These are phyloP conservation scores for Musa acuminata DNA, from an alignment of 176 grass and related monocot species.

Conservation along the genomic window DNA sequence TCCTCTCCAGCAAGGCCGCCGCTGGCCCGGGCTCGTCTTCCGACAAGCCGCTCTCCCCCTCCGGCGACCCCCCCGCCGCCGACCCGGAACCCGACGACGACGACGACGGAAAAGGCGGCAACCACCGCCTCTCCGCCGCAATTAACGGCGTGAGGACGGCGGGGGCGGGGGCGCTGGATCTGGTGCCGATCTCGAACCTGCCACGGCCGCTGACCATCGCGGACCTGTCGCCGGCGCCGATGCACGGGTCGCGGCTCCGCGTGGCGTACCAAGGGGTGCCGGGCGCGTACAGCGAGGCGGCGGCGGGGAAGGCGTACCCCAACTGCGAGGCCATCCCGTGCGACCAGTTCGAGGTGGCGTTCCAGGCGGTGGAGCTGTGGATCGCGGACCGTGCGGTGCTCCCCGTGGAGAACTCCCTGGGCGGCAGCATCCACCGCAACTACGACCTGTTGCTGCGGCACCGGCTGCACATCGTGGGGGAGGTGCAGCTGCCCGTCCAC, in stretches of 20 bases:
- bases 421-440: constrained; percentile 42
- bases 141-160: not conserved
- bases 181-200: constrained; percentile 7
- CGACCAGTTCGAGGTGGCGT: constrained; percentile 38
- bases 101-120: not conserved
- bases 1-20: constrained; percentile 38
- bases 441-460: constrained; percentile 46
- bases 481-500: constrained; percentile 26
- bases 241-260: constrained; percentile 18
- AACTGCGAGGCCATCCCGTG: constrained; percentile 32
- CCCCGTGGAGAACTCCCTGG: constrained; percentile 33
- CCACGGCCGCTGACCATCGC: constrained; percentile 27
- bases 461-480: constrained; percentile 33
- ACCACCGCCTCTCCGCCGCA: not conserved
- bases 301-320: constrained; percentile 26
- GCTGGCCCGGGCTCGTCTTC: not conserved
- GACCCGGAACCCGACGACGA: not conserved
- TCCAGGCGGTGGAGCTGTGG: constrained; percentile 33
- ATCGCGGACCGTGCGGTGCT: constrained; percentile 34
- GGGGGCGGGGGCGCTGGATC: not conserved
- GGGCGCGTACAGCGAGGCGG: constrained; percentile 36
- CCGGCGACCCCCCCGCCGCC: not conserved
- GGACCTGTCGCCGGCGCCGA: constrained; percentile 26
- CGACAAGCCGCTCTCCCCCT: not conserved
- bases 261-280: constrained; percentile 32